phyloP scores from a whole-genome alignment of 2,329 filamentous ascomycete genomes.

The Capronia americana region DNA sequence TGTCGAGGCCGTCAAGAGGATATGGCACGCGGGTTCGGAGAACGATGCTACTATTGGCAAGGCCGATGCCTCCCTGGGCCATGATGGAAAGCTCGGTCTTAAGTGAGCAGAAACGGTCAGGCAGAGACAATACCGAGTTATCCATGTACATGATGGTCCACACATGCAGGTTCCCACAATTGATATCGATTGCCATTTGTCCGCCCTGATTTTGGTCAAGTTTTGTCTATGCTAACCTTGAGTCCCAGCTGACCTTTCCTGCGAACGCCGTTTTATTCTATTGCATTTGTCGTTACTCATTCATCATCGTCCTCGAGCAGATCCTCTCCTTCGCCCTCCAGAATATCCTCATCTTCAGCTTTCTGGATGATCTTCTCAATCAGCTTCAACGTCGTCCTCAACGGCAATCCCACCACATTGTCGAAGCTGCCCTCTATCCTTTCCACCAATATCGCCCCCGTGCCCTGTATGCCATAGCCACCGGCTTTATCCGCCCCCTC shows the following conservation, averaged over 20 bases:
- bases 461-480: constrained; percentile 90
- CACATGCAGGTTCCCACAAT: constrained; percentile 19
- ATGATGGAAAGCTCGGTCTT: constrained; percentile 37
- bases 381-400: constrained; percentile 76
- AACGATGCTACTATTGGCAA: constrained; percentile 37
- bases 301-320: constrained; percentile 46
- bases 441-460: constrained; percentile 85
- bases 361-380: constrained; percentile 87
- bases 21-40: constrained; percentile 76
- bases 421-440: constrained; percentile 88
- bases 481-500: constrained; percentile 97
- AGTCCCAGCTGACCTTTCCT: not conserved
- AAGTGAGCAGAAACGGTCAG: constrained; percentile 15
- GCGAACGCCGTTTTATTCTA: not conserved
- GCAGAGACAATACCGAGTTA: not conserved
- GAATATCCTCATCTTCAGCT: constrained; percentile 68
- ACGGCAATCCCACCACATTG: constrained; percentile 90
- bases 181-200: constrained; percentile 11
- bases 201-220: not conserved
- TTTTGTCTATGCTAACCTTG: constrained; percentile 10
- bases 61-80: constrained; percentile 29
- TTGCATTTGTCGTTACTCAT: not conserved
- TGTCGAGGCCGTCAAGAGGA: constrained; percentile 83
- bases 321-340: constrained; percentile 51
- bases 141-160: constrained; percentile 27